A percentile compares a stretch with the other conserved stretches of the same genome.
phyloP scores from a whole-genome alignment of 148 eudicot species.

The Fagopyrum tataricum region DNA sequence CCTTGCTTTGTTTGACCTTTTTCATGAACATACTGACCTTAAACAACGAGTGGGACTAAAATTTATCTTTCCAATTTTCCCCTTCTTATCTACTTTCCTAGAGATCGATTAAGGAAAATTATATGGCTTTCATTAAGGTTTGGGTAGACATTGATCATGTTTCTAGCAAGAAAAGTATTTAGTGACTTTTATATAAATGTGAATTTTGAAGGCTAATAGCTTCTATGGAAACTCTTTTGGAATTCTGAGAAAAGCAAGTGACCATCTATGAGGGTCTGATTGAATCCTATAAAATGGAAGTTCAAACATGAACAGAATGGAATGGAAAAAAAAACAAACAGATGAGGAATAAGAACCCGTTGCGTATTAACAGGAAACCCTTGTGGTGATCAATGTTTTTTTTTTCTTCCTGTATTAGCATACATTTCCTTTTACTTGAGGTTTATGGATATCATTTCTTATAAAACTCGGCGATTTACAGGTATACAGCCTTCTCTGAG shows the following conservation, averaged over 20 bases:
- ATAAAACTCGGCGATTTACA: slow-evolving; percentile 22
- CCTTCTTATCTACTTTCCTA: background rate
- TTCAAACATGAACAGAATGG: background rate
- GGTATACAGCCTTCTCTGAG: slow-evolving; percentile 96
- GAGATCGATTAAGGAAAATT: background rate
- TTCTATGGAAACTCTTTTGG: background rate
- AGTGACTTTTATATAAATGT: background rate
- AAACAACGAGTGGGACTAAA: background rate
- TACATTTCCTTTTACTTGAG: background rate
- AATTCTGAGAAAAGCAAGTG: background rate
- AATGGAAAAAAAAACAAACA: background rate
- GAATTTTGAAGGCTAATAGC: background rate
- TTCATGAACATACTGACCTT: background rate
- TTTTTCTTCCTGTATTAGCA: too few species aligned
- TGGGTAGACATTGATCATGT: background rate
- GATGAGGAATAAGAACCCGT: too few species aligned
- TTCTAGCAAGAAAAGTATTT: background rate
- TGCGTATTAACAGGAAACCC: too few species aligned
- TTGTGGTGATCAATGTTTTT: too few species aligned
- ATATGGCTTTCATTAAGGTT: background rate
- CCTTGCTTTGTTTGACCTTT: background rate
- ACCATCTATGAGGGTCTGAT: too few species aligned
- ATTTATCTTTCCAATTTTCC: background rate
- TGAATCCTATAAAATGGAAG: background rate
- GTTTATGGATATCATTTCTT: background rate